Percentiles rank a stretch among this genome's conserved stretches.
phyloP scores from a whole-genome alignment of 257 asterid species.

The Capsicum chinense region DNA sequence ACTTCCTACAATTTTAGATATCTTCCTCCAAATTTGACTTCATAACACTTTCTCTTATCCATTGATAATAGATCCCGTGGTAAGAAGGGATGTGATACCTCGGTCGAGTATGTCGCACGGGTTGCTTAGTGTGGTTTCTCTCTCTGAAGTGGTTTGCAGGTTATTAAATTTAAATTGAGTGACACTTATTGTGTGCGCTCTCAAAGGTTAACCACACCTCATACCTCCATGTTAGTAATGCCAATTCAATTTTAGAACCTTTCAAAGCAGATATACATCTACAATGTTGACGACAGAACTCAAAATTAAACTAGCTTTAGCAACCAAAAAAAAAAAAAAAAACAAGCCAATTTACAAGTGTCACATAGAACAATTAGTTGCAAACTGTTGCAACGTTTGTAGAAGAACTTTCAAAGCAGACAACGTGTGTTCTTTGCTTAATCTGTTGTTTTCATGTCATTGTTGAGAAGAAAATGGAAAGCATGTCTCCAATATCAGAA shows the following conservation, averaged over 20 bases:
- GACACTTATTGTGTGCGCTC: background rate
- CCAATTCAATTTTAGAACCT: background rate
- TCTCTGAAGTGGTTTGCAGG: too few species aligned
- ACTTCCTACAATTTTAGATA: too few species aligned
- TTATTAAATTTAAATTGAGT: too few species aligned
- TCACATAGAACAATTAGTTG: background rate
- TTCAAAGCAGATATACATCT: background rate
- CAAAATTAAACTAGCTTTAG: background rate
- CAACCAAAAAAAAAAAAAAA: background rate
- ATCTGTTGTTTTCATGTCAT: constrained; percentile 9
- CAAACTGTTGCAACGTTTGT: background rate
- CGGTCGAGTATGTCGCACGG: too few species aligned
- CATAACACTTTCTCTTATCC: background rate
- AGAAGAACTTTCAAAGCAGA: background rate
- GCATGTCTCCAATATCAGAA: background rate
- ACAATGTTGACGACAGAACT: background rate
- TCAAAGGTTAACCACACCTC: too few species aligned
- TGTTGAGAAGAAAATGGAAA: constrained; percentile 18
- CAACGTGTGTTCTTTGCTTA: background rate
- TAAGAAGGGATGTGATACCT: too few species aligned
- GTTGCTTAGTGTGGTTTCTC: too few species aligned
- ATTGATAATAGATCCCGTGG: too few species aligned
- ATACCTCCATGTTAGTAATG: constrained; percentile 1
- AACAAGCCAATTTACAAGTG: background rate
- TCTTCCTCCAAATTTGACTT: background rate